A percentile compares a stretch with the other conserved stretches of the same genome.
phyloP scores from a whole-genome alignment of 805 yeast genomes.

The Kurtzmaniella fragi region DNA sequence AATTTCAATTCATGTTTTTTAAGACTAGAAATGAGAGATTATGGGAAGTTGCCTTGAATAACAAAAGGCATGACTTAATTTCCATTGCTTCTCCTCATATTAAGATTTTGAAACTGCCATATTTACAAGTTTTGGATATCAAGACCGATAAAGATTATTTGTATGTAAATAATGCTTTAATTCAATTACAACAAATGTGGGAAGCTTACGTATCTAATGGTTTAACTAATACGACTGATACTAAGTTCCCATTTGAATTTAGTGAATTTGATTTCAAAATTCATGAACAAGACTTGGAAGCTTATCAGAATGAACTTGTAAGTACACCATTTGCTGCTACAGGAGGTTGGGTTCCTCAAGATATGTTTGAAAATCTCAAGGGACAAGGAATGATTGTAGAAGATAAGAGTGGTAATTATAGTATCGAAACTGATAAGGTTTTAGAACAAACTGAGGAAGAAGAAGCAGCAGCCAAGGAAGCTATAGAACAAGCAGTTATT shows the following conservation, averaged over 20 bases:
- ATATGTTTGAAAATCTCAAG: slow-evolving; percentile 70
- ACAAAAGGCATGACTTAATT: slow-evolving; percentile 58
- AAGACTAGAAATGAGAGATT: slow-evolving; percentile 87
- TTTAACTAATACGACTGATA: slow-evolving; percentile 41
- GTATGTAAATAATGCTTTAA: slow-evolving; percentile 59
- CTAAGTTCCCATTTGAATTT: slow-evolving; percentile 55
- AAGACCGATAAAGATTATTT: slow-evolving; percentile 56
- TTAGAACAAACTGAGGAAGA: slow-evolving; percentile 8
- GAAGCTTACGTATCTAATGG: slow-evolving; percentile 55
- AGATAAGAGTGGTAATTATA: slow-evolving; percentile 44
- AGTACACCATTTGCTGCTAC: slow-evolving; percentile 83
- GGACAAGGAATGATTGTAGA: slow-evolving; percentile 62
- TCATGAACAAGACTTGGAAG: slow-evolving; percentile 54
- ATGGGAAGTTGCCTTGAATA: slow-evolving; percentile 77
- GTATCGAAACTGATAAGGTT: slow-evolving; percentile 27
- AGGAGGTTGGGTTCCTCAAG: slow-evolving; percentile 95
- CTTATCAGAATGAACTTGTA: slow-evolving; percentile 63
- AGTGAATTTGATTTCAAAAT: slow-evolving; percentile 53
- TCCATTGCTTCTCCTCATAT: slow-evolving; percentile 81
- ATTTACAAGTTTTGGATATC: slow-evolving; percentile 53
- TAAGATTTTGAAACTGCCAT: slow-evolving; percentile 65
- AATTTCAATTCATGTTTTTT: slow-evolving; percentile 79
- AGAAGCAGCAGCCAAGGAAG: slow-evolving; percentile 1
- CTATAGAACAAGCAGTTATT: neutral
- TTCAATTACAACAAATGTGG: slow-evolving; percentile 69